Evolutionary conservation across 2,329 filamentous ascomycete species (phyloP), one percentile per base, ranked within the genome.

Genomic region (Xylariales sp.): DNA sequence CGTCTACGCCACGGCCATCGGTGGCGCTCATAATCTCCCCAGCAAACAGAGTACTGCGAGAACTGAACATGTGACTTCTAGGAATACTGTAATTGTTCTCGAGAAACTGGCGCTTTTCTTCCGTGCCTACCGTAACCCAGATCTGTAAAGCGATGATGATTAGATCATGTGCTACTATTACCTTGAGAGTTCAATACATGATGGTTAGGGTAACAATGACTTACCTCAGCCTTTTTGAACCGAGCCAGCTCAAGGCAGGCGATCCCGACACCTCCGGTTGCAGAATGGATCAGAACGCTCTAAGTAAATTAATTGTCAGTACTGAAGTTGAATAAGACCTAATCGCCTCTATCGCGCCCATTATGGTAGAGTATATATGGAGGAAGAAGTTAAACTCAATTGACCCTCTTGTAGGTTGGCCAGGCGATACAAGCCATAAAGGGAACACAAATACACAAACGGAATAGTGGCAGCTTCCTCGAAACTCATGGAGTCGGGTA

Each of bases 31-130:
- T 34, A 11, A 64, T 52, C 4, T 54, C 45, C 2, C 47, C 28
- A 2, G 48, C 54, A 31, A 68, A 66, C 0, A 46, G 38, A 4
- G 46, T 43, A 31, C 53, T 51, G 0, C 58, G 54, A 1, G 56
- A 60, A 1, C 45, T 52, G 42, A 66, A 62, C 1, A 68, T 63
- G 24, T 52, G 59, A 8, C 49, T 42, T 3, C 31, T 5, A 1
- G 57, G 55, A 14, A 69, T 61, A 1, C 51, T 49, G 34, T 49
- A 65, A 0, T 40, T 43, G 0, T 49, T 34, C 2, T 35, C 39
- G 0, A 68, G 43, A 5, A 66, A 52, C 2, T 59, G 18, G 3
- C 40, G 38, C 29, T 52, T 52, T 27, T 50, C 48, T 1, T 49
- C 44, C 2, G 52, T 52, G 6, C 51, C 46, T 1, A 50, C 52